Percentiles rank a stretch among this genome's conserved stretches.
These are phyloP conservation scores for Moricandia arvensis DNA, from an alignment of 345 rosid genomes.

Conservation along the genomic window DNA sequence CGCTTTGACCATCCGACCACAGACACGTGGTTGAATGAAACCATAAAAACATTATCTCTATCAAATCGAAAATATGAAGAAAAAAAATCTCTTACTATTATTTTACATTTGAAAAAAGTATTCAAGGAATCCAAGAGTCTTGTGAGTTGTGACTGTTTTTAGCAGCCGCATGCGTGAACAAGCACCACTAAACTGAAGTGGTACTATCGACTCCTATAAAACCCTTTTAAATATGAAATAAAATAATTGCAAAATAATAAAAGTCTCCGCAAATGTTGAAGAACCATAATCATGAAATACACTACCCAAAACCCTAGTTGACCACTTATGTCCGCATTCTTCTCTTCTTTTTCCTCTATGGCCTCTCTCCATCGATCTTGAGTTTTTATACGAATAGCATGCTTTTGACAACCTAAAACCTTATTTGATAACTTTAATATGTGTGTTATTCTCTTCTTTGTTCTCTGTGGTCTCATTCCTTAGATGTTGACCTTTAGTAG, in stretches of 20 bases:
- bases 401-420: not conserved
- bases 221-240: not conserved
- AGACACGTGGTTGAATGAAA: too few species aligned
- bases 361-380: constrained; percentile 13
- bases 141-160: not conserved
- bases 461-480: not conserved
- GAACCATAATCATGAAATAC: constrained; percentile 6
- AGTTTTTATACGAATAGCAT: not conserved
- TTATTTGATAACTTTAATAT: not conserved
- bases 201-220: not conserved
- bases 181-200: constrained; percentile 32
- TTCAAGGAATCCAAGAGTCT: not conserved
- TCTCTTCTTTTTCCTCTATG: not conserved
- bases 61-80: not conserved
- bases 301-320: constrained; percentile 19
- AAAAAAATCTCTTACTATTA: not conserved
- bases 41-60: not conserved
- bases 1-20: too few species aligned
- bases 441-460: not conserved
- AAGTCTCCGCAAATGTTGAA: constrained; percentile 22
- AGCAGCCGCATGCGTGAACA: constrained; percentile 33
- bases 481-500: not conserved
- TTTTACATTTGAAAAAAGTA: not conserved
- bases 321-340: not conserved
- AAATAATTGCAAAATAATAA: not conserved